Base-by-base conservation (phyloP, 1,139 yeast species). In the Candida tropicalis region DNA sequence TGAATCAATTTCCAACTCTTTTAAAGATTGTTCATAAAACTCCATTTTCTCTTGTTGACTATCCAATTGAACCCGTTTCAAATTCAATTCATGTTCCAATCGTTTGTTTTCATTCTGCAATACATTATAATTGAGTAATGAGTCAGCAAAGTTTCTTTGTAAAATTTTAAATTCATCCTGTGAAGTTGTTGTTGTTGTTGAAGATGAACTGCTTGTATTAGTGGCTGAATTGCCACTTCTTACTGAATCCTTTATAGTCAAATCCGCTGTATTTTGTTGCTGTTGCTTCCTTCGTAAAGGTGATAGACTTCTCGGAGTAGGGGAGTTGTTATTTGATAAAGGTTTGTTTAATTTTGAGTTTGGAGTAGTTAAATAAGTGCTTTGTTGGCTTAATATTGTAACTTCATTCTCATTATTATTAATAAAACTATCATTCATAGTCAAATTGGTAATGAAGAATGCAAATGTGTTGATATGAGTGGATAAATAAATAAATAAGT, bases 81-180 rank as follows among this genome's bases (percentile, higher is more conserved):
- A 22, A 12, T 44, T 39, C 17, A 65, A 41, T 26, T 65, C 68
- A 12, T 47, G 38, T 43, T 63, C 65, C 15, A 63, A 46, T 32
- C 59, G 58, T 18, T 47, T 46, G 31, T 53, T 55, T n/a, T 65
- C 68, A 11, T 41, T 42, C 9, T 50, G 36, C 9, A 63, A 34
- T 10, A 44, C 49, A 31, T 57, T 59, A 42, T 57, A 56, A 34
- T 52, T 51, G n/a, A 63, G 48, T 9, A 65, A 40, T 3, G 61
- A 44, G 41, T 66, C 70, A 12, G 67, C 59, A 46, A 61, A 62
- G 39, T 59, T 63, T 40, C 66, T 51, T 44, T 66, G 68, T 16
- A 59, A 46, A 16, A 39, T 45, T 20, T 40, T 44, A 39, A 47
- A 54, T 32, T 54, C 58, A 22, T 48, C 45, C 18, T 23, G 15